phyloP scores from a whole-genome alignment of 257 asterid genomes.

The Datura wrightii region DNA sequence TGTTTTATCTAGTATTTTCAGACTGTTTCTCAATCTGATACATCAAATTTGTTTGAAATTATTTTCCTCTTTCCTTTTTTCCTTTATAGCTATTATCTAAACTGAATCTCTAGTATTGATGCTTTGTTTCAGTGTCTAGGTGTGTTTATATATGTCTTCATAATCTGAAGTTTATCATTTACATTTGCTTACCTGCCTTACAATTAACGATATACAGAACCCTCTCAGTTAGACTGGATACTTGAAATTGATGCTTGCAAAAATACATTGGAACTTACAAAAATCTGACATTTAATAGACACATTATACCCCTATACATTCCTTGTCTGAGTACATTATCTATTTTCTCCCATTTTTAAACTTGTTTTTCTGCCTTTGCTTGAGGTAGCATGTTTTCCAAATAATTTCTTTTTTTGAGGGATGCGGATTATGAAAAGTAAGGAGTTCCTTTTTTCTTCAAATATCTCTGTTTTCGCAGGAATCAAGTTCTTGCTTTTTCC shows the following conservation, averaged over 20 bases:
- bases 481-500: background rate
- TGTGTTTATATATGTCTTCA: constrained; percentile 17
- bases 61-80: background rate
- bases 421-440: background rate
- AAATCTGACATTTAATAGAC: background rate
- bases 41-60: background rate
- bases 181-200: background rate
- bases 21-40: background rate
- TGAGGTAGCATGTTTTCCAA: background rate
- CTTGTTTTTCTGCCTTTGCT: constrained; percentile 13
- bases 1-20: constrained; percentile 7
- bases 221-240: constrained; percentile 10
- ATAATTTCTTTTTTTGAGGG: background rate
- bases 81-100: background rate
- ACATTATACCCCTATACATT: background rate
- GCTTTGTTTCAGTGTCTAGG: constrained; percentile 21
- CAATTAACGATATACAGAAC: background rate
- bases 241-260: constrained; percentile 9
- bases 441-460: background rate
- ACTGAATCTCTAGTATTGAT: background rate
- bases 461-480: constrained; percentile 1
- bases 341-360: background rate
- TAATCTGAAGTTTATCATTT: constrained; percentile 11
- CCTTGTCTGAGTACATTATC: background rate
- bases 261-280: background rate